Conservation (phyloP, 441 rosid genomes). For the Populus hybrid region DNA sequence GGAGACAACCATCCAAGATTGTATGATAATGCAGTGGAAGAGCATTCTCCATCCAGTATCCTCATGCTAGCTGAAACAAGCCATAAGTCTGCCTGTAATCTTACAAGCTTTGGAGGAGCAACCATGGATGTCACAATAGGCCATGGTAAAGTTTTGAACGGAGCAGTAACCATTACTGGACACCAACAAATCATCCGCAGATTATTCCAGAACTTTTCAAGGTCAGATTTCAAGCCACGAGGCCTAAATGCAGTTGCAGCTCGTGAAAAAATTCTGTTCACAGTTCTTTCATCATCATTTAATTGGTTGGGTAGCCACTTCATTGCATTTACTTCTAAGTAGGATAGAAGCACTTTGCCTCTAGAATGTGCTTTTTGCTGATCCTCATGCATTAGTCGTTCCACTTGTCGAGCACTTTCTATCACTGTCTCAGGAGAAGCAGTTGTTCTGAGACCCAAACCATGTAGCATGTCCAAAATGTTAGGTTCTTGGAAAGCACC, state of each 20-base stretch:
- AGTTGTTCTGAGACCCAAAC: conserved; percentile 87
- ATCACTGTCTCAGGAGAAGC: conserved; percentile 82
- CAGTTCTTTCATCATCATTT: conserved; percentile 65
- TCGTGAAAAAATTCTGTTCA: conserved; percentile 73
- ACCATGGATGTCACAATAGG: conserved; percentile 77
- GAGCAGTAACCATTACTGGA: conserved; percentile 89
- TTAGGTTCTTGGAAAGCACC: conserved; percentile 65
- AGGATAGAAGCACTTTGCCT: conserved; percentile 88
- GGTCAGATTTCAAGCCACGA: conserved; percentile 68
- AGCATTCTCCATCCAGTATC: conserved; percentile 94
- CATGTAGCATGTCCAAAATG: conserved; percentile 79
- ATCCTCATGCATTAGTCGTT: conserved; percentile 65
- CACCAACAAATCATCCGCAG: conserved; percentile 95
- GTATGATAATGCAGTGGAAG: conserved; percentile 89
- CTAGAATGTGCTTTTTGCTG: conserved; percentile 69
- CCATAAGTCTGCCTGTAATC: conserved; percentile 85
- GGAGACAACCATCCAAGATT: conserved; percentile 93
- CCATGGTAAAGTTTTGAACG: conserved; percentile 89
- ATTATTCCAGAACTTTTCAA: conserved; percentile 90
- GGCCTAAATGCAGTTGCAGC: conserved; percentile 92
- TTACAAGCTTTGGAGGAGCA: conserved; percentile 98
- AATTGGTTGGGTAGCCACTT: conserved; percentile 81
- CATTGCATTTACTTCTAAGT: conserved; percentile 87
- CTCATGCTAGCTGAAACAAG: conserved; percentile 98
- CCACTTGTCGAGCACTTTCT: conserved; percentile 87